Percentiles rank a stretch among this genome's conserved stretches.
Conservation (phyloP, 345 rosid genomes). For the Fremontodendron californicum region DNA sequence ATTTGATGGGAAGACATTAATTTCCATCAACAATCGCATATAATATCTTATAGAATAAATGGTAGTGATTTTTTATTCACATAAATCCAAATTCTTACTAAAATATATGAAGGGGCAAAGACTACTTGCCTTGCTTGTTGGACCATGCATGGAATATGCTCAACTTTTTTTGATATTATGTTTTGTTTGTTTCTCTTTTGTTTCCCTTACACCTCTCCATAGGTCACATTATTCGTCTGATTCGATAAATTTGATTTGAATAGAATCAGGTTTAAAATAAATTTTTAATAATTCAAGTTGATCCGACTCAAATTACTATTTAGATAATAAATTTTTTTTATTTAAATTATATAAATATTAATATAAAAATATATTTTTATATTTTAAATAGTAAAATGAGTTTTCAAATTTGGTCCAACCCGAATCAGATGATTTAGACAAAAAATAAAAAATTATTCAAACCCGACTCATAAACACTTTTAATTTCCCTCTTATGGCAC, state of each 20-base stretch:
- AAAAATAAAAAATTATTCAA: too few relatives aligned
- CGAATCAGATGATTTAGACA: too few relatives aligned
- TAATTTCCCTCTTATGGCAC: neutral
- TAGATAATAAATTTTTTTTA: too few relatives aligned
- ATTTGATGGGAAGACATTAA: neutral
- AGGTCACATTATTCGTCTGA: neutral
- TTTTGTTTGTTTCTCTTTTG: neutral
- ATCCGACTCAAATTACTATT: too few relatives aligned
- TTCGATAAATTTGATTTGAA: neutral
- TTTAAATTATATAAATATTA: too few relatives aligned
- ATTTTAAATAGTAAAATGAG: too few relatives aligned
- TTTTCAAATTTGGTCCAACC: too few relatives aligned
- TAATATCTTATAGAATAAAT: neutral
- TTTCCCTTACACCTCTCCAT: neutral
- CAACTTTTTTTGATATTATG: neutral
- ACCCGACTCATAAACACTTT: too few relatives aligned
- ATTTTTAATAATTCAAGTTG: too few relatives aligned
- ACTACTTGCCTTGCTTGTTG: neutral
- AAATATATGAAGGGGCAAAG: neutral
- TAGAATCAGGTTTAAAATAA: neutral
- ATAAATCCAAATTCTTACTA: neutral
- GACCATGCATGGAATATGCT: neutral
- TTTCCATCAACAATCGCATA: neutral
- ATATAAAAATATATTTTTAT: too few relatives aligned
- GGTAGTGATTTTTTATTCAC: neutral